phyloP scores from a whole-genome alignment of 169 alveolate species.

The Plasmodium inui region DNA sequence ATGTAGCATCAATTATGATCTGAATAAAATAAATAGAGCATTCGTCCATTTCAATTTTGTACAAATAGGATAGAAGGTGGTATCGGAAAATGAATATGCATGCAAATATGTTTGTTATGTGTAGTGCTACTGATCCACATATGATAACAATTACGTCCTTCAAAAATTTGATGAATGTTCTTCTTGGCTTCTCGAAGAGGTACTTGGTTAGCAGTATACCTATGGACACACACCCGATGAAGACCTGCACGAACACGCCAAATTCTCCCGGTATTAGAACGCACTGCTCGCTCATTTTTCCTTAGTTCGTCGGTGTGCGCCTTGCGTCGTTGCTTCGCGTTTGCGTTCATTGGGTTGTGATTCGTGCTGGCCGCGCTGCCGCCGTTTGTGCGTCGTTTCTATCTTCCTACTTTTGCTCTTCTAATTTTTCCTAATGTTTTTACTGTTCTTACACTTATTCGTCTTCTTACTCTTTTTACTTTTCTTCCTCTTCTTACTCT shows the following conservation, averaged over 20 bases:
- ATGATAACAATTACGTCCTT: conserved; percentile 79
- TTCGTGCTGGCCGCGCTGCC: neutral
- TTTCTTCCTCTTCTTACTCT: neutral
- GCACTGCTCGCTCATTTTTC: conserved; percentile 66
- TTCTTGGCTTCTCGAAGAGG: conserved; percentile 79
- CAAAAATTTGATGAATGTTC: conserved; percentile 77
- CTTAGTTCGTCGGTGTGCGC: neutral
- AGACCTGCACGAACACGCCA: conserved; percentile 82
- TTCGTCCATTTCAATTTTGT: conserved; percentile 77
- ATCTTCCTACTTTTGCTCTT: neutral
- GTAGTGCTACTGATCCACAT: conserved; percentile 84
- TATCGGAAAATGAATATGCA: conserved; percentile 79
- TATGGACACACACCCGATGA: conserved; percentile 78
- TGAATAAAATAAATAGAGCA: conserved; percentile 84
- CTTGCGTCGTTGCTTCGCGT: neutral
- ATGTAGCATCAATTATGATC: conserved; percentile 82
- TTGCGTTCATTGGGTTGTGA: neutral
- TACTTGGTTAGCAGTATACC: conserved; percentile 80
- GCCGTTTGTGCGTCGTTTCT: neutral
- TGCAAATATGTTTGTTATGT: conserved; percentile 79
- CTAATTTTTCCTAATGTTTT: neutral
- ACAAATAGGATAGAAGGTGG: conserved; percentile 1
- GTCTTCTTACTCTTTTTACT: neutral
- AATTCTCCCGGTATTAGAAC: conserved; percentile 84
- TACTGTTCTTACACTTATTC: neutral